phyloP scores from a whole-genome alignment of 2,329 filamentous ascomycete species.

The Tolypocladium ophioglossoides region DNA sequence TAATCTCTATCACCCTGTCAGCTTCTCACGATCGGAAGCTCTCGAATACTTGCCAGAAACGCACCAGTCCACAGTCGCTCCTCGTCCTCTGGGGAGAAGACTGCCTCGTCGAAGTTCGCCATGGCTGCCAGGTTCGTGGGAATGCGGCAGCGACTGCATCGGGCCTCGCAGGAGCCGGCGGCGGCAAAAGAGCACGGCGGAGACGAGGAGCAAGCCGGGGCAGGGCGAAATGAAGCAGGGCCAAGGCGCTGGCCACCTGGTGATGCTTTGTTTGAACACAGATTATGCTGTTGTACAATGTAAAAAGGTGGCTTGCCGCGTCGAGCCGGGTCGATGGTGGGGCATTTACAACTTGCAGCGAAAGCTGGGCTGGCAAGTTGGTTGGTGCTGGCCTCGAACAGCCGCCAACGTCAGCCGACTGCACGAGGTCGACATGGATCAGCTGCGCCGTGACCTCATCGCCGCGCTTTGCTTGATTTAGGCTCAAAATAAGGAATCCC shows the following conservation, averaged over 20 bases:
- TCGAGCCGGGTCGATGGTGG: neutral
- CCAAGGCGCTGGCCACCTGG: neutral
- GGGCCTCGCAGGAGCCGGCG: slow-evolving; percentile 7
- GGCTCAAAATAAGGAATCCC: neutral
- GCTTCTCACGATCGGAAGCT: neutral
- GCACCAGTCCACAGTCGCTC: slow-evolving; percentile 83
- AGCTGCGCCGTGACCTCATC: neutral
- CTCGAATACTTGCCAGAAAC: slow-evolving; percentile 9
- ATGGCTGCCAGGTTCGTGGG: slow-evolving; percentile 27
- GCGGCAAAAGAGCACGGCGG: neutral
- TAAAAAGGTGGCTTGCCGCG: neutral
- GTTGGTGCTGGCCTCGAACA: neutral
- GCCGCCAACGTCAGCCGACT: neutral
- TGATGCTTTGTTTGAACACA: neutral
- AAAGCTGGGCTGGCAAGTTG: neutral
- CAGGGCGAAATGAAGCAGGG: neutral
- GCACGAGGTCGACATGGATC: neutral
- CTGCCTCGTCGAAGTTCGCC: slow-evolving; percentile 51
- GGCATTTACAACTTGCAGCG: neutral
- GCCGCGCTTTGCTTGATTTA: neutral
- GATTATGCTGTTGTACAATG: neutral
- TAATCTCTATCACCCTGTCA: slow-evolving; percentile 31
- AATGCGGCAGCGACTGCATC: slow-evolving; percentile 22
- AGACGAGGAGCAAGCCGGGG: neutral
- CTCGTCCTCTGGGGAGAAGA: slow-evolving; percentile 62